Base-by-base conservation (phyloP, 2,329 filamentous ascomycete genomes). In the Fusarium sp. region DNA sequence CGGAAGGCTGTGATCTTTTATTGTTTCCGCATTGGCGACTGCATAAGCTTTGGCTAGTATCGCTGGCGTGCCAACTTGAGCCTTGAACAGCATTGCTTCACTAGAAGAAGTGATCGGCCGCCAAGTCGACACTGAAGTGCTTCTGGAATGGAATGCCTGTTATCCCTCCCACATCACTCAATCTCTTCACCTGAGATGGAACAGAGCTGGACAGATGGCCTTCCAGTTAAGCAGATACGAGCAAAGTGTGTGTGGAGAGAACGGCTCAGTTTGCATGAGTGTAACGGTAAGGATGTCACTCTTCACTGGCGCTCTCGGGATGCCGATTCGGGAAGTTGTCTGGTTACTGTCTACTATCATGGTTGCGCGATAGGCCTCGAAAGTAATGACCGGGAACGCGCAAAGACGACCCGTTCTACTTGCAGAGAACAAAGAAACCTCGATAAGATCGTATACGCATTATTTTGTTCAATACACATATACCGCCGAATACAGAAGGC, bases 11-110 rank as follows among this genome's bases (percentile, higher is more conserved):
- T 49, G 46, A 28, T 32, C 21, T 66, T 48, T 44, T 42, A 17
- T 32, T 34, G 44, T 68, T 45, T 58, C 61, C 40, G 45, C 65
- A 53, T 38, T 60, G 40, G 44, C 26, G 36, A 68, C 42, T 24
- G 59, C 34, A 59, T 28, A 69, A 69, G 48, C 56, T 69, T 68
- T 49, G 61, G 48, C 65, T 68, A 66, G 52, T 21, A 52, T 51
- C 45, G 48, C 46, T 51, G 46, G 62, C 24, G 50, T 26, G 20
- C 32, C 51, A 45, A 51, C 43, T 56, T 26, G 28, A 38, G 26
- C 10, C 26, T 28, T 28, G 26, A 43, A 43, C 15, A 56, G 23
- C 28, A 39, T 61, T 40, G 30, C 34, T 50, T 45, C 38, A n/a
- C 40, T 48, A 34, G 36, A 47, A 50, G 60, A 52, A 51, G 42